Conservation (phyloP, 2,329 filamentous ascomycete genomes). For the Botryotinia narcissicola region DNA sequence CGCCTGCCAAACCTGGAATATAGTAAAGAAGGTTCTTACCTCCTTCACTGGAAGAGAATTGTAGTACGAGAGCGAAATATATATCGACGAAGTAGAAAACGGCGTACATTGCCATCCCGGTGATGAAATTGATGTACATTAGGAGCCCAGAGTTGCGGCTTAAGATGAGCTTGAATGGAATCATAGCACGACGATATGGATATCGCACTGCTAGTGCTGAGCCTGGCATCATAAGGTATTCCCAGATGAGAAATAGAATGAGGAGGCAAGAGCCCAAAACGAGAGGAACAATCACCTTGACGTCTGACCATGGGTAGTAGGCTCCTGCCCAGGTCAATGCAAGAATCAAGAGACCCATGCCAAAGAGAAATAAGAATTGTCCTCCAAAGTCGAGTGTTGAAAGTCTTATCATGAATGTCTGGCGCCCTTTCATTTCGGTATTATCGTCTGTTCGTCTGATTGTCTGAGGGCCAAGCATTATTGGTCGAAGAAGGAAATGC, state of each 20-base stretch:
- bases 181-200: slow-evolving; percentile 58
- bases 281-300: slow-evolving; percentile 42
- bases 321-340: slow-evolving; percentile 46
- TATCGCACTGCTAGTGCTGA: slow-evolving; percentile 47
- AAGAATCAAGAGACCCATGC: slow-evolving; percentile 44
- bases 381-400: slow-evolving; percentile 56
- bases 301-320: slow-evolving; percentile 43
- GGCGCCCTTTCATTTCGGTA: slow-evolving; percentile 38
- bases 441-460: slow-evolving; percentile 45
- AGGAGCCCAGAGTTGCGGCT: slow-evolving; percentile 59
- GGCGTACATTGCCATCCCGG: slow-evolving; percentile 49
- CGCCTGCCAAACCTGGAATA: slow-evolving; percentile 60
- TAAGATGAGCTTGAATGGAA: slow-evolving; percentile 58
- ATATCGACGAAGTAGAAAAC: slow-evolving; percentile 68
- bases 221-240: slow-evolving; percentile 48
- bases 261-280: slow-evolving; percentile 42
- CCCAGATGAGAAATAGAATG: slow-evolving; percentile 43
- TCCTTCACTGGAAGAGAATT: slow-evolving; percentile 49
- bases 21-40: slow-evolving; percentile 62
- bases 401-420: slow-evolving; percentile 42
- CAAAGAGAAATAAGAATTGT: slow-evolving; percentile 50
- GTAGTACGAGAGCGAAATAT: slow-evolving; percentile 63
- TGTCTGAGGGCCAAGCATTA: slow-evolving; percentile 53
- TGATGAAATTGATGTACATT: slow-evolving; percentile 59
- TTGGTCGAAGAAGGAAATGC: slow-evolving; percentile 55